These are phyloP conservation scores for Quaeritorhiza haematococci DNA, from an alignment of 371 early-diverging fungal genomes.

Conservation along the genomic window DNA sequence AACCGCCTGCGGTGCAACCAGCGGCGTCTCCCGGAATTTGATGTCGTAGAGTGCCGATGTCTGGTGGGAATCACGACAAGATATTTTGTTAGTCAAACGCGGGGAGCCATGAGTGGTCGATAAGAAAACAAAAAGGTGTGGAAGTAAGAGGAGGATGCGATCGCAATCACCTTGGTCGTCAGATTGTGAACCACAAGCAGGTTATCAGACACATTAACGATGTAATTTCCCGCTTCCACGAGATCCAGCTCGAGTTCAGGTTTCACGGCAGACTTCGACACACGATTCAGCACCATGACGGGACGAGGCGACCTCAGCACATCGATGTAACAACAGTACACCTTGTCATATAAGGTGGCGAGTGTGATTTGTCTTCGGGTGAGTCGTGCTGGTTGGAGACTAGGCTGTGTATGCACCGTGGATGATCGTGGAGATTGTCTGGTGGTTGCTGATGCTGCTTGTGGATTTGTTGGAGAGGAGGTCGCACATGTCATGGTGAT, in stretches of 20 bases:
- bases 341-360: slow-evolving; percentile 11
- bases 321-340: slow-evolving; percentile 12
- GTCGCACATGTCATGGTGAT: no score
- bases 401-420: no score
- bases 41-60: neutral
- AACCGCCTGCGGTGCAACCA: neutral
- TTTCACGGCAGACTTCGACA: slow-evolving; percentile 7
- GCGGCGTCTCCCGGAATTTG: neutral
- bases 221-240: slow-evolving; percentile 14
- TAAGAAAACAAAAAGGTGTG: no score
- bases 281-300: slow-evolving; percentile 11
- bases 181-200: slow-evolving; percentile 21
- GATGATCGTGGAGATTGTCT: no score
- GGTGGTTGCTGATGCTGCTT: no score
- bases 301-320: slow-evolving; percentile 2
- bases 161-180: slow-evolving; percentile 8
- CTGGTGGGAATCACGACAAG: no score
- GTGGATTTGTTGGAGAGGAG: no score
- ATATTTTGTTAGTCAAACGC: no score
- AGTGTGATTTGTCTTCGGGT: slow-evolving; percentile 18
- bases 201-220: slow-evolving; percentile 18
- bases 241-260: slow-evolving; percentile 10
- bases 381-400: no score
- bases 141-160: no score
- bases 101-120: no score